Evolutionary conservation across 441 rosid genomes (phyloP), one percentile per base, ranked within the genome.

Genomic region (Bocquillonia castaneifolia): DNA sequence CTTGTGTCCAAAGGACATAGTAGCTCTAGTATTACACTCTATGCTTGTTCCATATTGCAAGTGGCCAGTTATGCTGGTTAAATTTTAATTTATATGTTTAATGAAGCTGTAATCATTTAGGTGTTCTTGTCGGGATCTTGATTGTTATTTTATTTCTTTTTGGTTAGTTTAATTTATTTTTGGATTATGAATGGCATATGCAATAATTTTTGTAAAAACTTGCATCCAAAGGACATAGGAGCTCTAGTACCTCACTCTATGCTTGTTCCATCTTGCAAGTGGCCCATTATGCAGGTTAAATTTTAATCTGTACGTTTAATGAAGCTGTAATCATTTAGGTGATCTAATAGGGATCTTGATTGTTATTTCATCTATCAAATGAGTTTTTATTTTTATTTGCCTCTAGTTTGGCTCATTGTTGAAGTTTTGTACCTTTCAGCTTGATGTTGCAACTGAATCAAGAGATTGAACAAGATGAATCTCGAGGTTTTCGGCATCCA

Each of bases 381-480:
- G n/a, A n/a, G n/a, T n/a, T n/a, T n/a, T 36, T 42, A 7, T 65
- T 52, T 23, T 15, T 74, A 14, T 40, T 6, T 29, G 34, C 5
- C 17, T 22, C 56, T 10, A 9, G 25, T 10, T 69, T 66, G 28
- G 48, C 53, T 39, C 51, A 18, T 15, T 37, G 25, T n/a, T n/a
- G n/a, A n/a, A n/a, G n/a, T 22, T n/a, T 66, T 44, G 63, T 50
- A 22, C 63, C 63, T 74, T 80, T 69, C 78, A 94, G 99, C 81
- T 75, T 92, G 83, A 87, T 94, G 90, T 73, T 84, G 83, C 99
- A 91, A 79, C 76, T 87, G 57, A 94, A 80, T 80, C 98, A 84
- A 83, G 99, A 94, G 59, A 79, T 85, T 76, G 99, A 94, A 55
- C 87, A 84, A 67, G 99, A 94, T 68, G 99, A 94, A 71, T 69